phyloP scores from a whole-genome alignment of 1,139 yeast genomes.

The Geotrichum klebahnii region DNA sequence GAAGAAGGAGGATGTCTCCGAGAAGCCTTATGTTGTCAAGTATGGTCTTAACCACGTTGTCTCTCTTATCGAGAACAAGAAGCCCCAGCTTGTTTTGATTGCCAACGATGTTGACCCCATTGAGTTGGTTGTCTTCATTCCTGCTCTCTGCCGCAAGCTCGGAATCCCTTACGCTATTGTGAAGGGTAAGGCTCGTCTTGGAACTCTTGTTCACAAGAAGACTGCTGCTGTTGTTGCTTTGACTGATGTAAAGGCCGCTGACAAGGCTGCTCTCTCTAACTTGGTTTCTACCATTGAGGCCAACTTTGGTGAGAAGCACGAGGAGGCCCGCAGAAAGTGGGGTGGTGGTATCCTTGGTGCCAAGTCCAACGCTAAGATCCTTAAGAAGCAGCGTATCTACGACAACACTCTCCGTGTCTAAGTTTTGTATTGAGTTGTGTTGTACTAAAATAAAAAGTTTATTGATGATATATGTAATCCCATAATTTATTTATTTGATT shows the following conservation, averaged over 20 bases:
- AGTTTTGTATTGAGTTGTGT: constrained; percentile 1
- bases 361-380: constrained; percentile 76
- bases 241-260: constrained; percentile 90
- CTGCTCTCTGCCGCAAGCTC: constrained; percentile 98
- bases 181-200: constrained; percentile 98
- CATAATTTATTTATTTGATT: neutral
- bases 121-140: constrained; percentile 92
- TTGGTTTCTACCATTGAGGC: constrained; percentile 87
- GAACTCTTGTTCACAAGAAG: constrained; percentile 95
- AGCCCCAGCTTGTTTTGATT: constrained; percentile 91
- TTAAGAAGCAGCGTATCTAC: constrained; percentile 43
- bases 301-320: constrained; percentile 89
- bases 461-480: neutral
- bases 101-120: constrained; percentile 99
- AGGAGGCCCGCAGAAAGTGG: constrained; percentile 96
- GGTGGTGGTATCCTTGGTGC: constrained; percentile 99
- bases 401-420: constrained; percentile 21
- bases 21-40: constrained; percentile 93
- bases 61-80: constrained; percentile 93
- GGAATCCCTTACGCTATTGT: constrained; percentile 98
- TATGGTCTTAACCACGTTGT: constrained; percentile 99
- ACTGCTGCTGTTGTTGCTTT: constrained; percentile 95
- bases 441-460: neutral
- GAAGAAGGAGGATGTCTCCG: constrained; percentile 89
- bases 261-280: constrained; percentile 90